These are phyloP conservation scores for Agaricus sinodeliciosus DNA, from an alignment of 768 basidiomycete species.

Conservation along the genomic window DNA sequence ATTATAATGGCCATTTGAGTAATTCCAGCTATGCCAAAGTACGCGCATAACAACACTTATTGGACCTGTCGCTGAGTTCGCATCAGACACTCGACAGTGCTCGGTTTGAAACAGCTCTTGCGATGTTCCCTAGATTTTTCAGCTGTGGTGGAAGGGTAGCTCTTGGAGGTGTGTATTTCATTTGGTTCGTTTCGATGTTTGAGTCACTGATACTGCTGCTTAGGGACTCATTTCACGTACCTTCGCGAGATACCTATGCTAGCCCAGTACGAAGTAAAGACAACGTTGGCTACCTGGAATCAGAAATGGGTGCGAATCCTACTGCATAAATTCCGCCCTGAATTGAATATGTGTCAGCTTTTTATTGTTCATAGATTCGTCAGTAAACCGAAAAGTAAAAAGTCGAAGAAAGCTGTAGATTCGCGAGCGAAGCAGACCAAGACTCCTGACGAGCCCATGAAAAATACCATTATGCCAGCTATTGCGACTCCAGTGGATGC, in stretches of 20 bases:
- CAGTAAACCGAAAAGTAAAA: slow-evolving; percentile 38
- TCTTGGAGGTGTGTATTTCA: slow-evolving; percentile 40
- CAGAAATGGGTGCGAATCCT: slow-evolving; percentile 64
- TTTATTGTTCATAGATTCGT: slow-evolving; percentile 62
- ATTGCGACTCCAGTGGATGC: slow-evolving; percentile 32
- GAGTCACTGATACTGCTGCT: not conserved
- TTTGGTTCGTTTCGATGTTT: slow-evolving; percentile 8
- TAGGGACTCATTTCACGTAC: slow-evolving; percentile 65
- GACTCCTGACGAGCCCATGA: slow-evolving; percentile 4
- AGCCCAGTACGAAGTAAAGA: slow-evolving; percentile 52
- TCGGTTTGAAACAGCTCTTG: slow-evolving; percentile 41
- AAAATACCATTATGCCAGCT: slow-evolving; percentile 18
- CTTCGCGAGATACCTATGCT: slow-evolving; percentile 66
- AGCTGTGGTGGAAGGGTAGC: slow-evolving; percentile 56
- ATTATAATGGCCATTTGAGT: slow-evolving; percentile 70
- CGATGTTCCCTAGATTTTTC: slow-evolving; percentile 51
- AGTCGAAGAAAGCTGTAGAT: slow-evolving; percentile 13
- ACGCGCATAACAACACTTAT: slow-evolving; percentile 8
- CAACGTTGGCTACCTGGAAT: slow-evolving; percentile 59
- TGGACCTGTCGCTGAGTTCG: not conserved
- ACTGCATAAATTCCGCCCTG: not conserved
- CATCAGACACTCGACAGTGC: slow-evolving; percentile 37
- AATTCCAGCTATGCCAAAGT: slow-evolving; percentile 81
- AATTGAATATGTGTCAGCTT: slow-evolving; percentile 30
- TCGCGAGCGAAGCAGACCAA: slow-evolving; percentile 7